Conservation (phyloP, 345 rosid genomes). For the Eucalyptus dawsonii region DNA sequence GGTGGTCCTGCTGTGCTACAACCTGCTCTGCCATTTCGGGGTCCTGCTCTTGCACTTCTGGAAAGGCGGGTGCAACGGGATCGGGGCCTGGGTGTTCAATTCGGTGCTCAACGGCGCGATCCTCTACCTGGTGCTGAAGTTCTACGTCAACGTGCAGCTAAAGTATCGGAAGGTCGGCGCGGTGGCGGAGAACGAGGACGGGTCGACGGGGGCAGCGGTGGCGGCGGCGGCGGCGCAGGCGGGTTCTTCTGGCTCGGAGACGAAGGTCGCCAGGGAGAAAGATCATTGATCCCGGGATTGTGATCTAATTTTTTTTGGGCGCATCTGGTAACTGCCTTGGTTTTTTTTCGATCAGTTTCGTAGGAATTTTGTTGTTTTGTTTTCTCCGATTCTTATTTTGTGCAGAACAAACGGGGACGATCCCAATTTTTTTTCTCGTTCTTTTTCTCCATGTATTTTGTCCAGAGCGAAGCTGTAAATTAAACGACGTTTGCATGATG, state of each 20-base stretch:
- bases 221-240: not conserved
- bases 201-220: not conserved
- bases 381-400: not conserved
- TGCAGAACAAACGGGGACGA: not conserved
- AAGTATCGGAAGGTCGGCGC: not conserved
- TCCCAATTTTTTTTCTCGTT: not conserved
- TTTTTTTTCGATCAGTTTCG: not conserved
- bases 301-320: not conserved
- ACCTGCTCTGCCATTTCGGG: conserved; percentile 65
- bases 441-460: not conserved
- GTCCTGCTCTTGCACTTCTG: conserved; percentile 56
- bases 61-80: conserved; percentile 90
- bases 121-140: conserved; percentile 47
- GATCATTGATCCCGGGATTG: not conserved
- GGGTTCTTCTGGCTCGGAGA: not conserved
- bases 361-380: not conserved
- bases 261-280: not conserved
- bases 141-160: conserved; percentile 34
- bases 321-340: not conserved
- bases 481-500: not conserved
- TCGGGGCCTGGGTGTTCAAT: conserved; percentile 83
- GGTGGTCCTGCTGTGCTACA: conserved; percentile 45
- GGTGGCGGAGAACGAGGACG: not conserved
- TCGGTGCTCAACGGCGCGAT: conserved; percentile 63
- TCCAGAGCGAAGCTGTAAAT: not conserved